These are phyloP conservation scores for Styphnolobium japonicum DNA, from an alignment of 306 rosid species.

Conservation along the genomic window DNA sequence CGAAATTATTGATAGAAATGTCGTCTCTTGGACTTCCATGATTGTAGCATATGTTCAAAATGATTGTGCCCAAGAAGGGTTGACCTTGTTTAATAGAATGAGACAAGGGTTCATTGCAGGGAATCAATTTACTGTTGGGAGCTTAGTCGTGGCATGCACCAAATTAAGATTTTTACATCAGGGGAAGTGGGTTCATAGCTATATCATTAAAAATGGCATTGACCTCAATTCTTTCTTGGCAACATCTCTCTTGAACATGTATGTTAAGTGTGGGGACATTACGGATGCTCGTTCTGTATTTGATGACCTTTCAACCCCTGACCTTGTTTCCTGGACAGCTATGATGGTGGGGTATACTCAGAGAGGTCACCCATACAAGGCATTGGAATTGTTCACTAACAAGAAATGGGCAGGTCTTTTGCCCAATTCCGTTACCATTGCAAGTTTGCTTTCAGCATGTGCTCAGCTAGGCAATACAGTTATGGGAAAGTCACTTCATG, in stretches of 20 bases:
- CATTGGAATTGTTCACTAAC: slow-evolving; percentile 48
- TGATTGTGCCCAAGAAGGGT: slow-evolving; percentile 54
- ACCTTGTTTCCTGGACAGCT: slow-evolving; percentile 79
- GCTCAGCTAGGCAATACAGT: slow-evolving; percentile 41
- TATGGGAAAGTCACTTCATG: slow-evolving; percentile 60
- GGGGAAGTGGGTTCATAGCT: slow-evolving; percentile 76
- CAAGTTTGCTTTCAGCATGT: slow-evolving; percentile 75
- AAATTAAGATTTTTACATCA: slow-evolving; percentile 62
- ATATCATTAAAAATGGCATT: slow-evolving; percentile 50
- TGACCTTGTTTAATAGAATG: slow-evolving; percentile 61
- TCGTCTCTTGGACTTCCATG: slow-evolving; percentile 81
- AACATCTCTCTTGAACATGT: slow-evolving; percentile 61
- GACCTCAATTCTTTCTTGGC: slow-evolving; percentile 38
- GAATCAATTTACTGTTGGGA: slow-evolving; percentile 57
- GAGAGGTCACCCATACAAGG: slow-evolving; percentile 49
- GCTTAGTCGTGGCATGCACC: slow-evolving; percentile 56
- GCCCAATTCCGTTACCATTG: slow-evolving; percentile 61
- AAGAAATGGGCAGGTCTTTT: slow-evolving; percentile 39
- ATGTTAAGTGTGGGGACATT: slow-evolving; percentile 63
- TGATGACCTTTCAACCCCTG: slow-evolving; percentile 42
- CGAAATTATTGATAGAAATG: slow-evolving; percentile 43
- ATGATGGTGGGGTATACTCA: slow-evolving; percentile 79
- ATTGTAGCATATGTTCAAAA: slow-evolving; percentile 73
- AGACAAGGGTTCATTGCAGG: slow-evolving; percentile 54
- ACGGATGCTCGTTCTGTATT: slow-evolving; percentile 60